Evolutionary conservation across 768 basidiomycete species (phyloP).

Genomic region (Suillus occidentalis): DNA sequence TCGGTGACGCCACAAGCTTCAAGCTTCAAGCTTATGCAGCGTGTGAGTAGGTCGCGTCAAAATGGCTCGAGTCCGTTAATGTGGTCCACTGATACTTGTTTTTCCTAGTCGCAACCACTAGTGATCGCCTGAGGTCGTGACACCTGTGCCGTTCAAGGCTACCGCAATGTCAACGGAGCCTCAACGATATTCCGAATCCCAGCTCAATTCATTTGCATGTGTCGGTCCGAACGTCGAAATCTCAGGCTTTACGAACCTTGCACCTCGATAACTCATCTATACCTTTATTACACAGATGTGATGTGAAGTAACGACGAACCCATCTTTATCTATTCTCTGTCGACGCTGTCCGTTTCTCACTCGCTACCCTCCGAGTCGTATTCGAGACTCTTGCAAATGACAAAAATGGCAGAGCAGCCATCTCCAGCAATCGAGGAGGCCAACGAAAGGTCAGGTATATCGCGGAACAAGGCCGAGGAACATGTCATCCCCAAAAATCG

Average conservation of each 20-base stretch:
- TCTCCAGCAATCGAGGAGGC: neutral
- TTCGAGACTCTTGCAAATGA: neutral
- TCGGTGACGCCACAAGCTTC: neutral
- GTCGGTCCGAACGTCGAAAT: neutral
- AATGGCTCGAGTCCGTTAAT: neutral
- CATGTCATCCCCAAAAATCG: slow-evolving; percentile 45
- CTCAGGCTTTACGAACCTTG: neutral
- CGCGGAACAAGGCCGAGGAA: slow-evolving; percentile 40
- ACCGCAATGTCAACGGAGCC: too few relatives aligned
- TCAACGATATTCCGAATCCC: neutral
- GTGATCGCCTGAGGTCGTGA: neutral
- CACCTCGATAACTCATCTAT: neutral
- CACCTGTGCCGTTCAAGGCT: neutral
- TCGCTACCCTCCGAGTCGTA: neutral
- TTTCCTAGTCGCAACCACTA: too few relatives aligned
- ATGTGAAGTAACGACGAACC: neutral
- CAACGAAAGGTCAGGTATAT: slow-evolving; percentile 26
- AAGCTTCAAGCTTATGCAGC: neutral
- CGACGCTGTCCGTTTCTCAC: neutral
- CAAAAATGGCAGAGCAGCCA: neutral
- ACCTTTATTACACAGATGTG: slow-evolving; percentile 4
- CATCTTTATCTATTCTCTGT: neutral
- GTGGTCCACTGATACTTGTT: neutral
- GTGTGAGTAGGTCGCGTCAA: neutral
- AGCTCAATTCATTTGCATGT: neutral